Evolutionary conservation across 208 protist species (phyloP), one percentile per base, ranked within the genome.

Genomic region (Acanthamoeba sp.): DNA sequence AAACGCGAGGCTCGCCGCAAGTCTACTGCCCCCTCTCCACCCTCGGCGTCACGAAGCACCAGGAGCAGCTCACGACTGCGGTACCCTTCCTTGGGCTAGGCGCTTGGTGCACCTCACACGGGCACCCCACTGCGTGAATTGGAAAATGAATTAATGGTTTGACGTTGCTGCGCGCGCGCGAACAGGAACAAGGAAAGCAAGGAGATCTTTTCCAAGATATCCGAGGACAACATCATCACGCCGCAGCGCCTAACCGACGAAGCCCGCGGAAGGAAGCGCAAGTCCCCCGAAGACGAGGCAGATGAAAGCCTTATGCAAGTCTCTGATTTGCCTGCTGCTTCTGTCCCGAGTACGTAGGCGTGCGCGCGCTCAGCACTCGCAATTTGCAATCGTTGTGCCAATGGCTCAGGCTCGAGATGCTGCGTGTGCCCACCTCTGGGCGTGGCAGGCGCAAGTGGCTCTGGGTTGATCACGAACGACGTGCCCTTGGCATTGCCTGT

Each of bases 211-310:
- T 85, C 76, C 1, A 27, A 57, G 42, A 85, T 85, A n/a, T 85
- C 76, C 5, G 76, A 85, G 45, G 76, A 85, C 12, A 85, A 85
- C 45, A 85, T 85, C 76, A 85, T 85, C 76, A 85, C 76, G 22
- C 76, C 42, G n/a, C 42, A 85, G 76, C 38, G 76, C 38, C 76
- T 85, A 0, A 85, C 38, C 3, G 42, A 57, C 14, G 76, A 50
- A 36, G 76, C 45, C 9, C 42, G 42, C 76, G 76, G 76, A 29
- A 55, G 24, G 76, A 85, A 85, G 76, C 76, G 76, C 27, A 85
- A 85, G 76, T 12, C 76, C 24, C 16, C 76, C 24, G 42, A 59
- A 2, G 27, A 59, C 27, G 73, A 82, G 34, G 2, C 38, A 7
- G 73, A 29, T 66, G 57, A n/a, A n/a, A n/a, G n/a, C n/a, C 14